A percentile compares a stretch with the other conserved stretches of the same genome.
These are phyloP conservation scores for Yamadazyma takamatsuzukensis DNA, from an alignment of 805 yeast genomes.

Conservation along the genomic window DNA sequence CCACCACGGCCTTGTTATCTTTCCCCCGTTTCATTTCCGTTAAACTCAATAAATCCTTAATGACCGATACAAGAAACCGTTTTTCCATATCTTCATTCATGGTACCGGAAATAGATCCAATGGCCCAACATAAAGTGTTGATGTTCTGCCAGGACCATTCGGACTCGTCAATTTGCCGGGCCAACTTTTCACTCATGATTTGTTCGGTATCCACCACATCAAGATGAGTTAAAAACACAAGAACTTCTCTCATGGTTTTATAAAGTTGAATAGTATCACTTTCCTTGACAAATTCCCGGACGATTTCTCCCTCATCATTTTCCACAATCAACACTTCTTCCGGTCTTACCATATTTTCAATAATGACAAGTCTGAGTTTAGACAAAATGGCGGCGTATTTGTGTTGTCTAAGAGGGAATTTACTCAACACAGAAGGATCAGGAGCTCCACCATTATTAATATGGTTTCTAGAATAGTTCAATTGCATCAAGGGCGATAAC, in stretches of 20 bases:
- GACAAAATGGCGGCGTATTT: conserved; percentile 76
- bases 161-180: conserved; percentile 88
- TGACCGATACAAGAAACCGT: conserved; percentile 86
- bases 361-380: conserved; percentile 83
- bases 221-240: conserved; percentile 92
- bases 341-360: conserved; percentile 97
- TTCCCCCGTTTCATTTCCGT: conserved; percentile 97
- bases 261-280: conserved; percentile 94
- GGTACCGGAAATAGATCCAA: conserved; percentile 97
- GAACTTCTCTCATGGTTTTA: conserved; percentile 92
- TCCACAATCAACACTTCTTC: conserved; percentile 97
- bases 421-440: conserved; percentile 73
- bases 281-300: conserved; percentile 94
- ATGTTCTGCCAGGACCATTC: conserved; percentile 99
- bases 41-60: conserved; percentile 83
- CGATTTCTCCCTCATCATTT: conserved; percentile 98
- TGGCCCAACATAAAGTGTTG: conserved; percentile 98
- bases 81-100: conserved; percentile 98
- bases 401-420: conserved; percentile 82
- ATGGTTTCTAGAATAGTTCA: conserved; percentile 43
- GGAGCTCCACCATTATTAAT: conserved; percentile 72
- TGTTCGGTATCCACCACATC: conserved; percentile 92
- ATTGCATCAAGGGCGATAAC: conserved; percentile 72
- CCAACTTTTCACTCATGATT: conserved; percentile 88
- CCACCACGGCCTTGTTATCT: conserved; percentile 97